A percentile compares a stretch with the other conserved stretches of the same genome.
Evolutionary conservation across 306 rosid genomes (phyloP).

Genomic region (Quercus ilex): DNA sequence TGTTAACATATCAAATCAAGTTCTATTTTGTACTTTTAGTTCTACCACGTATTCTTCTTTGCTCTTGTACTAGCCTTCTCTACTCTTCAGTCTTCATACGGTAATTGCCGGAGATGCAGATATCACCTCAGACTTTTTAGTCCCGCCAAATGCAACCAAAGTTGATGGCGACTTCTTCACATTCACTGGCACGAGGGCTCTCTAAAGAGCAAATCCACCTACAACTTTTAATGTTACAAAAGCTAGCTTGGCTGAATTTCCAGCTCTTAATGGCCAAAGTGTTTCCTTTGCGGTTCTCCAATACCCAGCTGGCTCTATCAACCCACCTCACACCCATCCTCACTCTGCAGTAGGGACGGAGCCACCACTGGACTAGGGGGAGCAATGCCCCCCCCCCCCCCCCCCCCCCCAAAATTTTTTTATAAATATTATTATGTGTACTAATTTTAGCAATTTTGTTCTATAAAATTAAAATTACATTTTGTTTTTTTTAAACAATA

Average conservation of each 20-base stretch:
- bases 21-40: too few relatives aligned
- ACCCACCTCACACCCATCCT: conserved; percentile 55
- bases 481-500: too few relatives aligned
- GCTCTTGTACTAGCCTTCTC: not conserved
- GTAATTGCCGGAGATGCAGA: conserved; percentile 38
- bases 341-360: conserved; percentile 27
- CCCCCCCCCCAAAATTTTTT: too few relatives aligned
- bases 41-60: conserved; percentile 1
- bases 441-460: too few relatives aligned
- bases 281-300: conserved; percentile 46
- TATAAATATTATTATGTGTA: too few relatives aligned
- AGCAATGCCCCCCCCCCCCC: too few relatives aligned
- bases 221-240: conserved; percentile 32
- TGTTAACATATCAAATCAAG: too few relatives aligned
- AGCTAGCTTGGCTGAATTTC: conserved; percentile 41
- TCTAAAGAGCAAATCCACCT: not conserved
- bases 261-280: conserved; percentile 49
- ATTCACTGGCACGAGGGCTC: conserved; percentile 28
- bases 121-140: conserved; percentile 37
- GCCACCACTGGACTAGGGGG: too few relatives aligned
- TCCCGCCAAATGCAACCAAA: conserved; percentile 12
- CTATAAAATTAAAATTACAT: too few relatives aligned
- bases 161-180: conserved; percentile 47
- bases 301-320: conserved; percentile 29
- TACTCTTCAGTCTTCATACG: conserved; percentile 12